These are phyloP conservation scores for Otatea glauca DNA, from an alignment of 176 grass and related monocot genomes.

Conservation along the genomic window DNA sequence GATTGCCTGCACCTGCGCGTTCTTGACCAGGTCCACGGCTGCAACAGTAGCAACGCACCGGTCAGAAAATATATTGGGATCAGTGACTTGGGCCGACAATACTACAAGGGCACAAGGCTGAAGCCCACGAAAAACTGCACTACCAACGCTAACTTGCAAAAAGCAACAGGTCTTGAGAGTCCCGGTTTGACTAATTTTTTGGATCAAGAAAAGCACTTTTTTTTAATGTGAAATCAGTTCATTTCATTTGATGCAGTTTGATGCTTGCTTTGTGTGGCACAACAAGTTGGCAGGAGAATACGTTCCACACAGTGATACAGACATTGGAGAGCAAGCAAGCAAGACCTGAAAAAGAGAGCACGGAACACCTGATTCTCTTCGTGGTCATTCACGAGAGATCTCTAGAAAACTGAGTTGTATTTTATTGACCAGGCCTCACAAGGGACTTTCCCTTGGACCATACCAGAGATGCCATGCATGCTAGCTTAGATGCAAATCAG, in stretches of 20 bases:
- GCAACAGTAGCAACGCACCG: not conserved
- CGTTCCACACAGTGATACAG: not conserved
- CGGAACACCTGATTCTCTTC: not conserved
- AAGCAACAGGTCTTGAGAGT: not conserved
- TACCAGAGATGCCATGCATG: no score
- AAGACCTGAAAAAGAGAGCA: not conserved
- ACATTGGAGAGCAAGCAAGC: not conserved
- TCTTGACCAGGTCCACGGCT: constrained; percentile 72
- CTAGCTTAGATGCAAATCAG: not conserved
- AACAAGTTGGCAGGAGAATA: not conserved
- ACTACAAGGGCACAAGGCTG: no score
- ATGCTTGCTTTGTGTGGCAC: not conserved
- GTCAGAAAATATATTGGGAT: not conserved
- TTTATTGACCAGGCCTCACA: not conserved
- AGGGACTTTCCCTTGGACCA: not conserved
- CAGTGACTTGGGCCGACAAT: no score
- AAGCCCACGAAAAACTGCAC: no score
- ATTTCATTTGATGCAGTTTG: not conserved
- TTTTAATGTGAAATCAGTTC: not conserved
- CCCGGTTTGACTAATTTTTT: no score
- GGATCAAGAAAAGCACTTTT: not conserved
- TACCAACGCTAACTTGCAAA: not conserved
- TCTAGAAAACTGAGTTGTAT: not conserved
- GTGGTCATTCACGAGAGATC: not conserved
- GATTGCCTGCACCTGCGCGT: constrained; percentile 61